A percentile compares a stretch with the other conserved stretches of the same genome.
These are phyloP conservation scores for Pichia sp. DNA, from an alignment of 1,139 yeast genomes.

Conservation along the genomic window DNA sequence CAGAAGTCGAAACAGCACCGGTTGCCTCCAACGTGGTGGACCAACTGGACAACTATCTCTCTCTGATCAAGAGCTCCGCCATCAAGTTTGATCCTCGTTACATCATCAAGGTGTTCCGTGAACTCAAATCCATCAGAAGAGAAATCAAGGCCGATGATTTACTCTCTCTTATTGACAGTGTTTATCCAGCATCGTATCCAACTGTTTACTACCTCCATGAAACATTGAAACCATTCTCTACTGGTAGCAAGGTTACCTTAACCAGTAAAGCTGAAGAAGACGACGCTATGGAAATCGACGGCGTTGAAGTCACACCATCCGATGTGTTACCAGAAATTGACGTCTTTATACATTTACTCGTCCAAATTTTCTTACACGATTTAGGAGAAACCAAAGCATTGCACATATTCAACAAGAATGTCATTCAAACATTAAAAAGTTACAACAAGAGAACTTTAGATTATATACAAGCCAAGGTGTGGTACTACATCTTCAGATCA, in stretches of 20 bases:
- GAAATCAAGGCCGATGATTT: constrained; percentile 55
- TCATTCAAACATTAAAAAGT: constrained; percentile 55
- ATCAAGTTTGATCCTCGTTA: constrained; percentile 81
- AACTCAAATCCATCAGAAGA: constrained; percentile 73
- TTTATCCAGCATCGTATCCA: constrained; percentile 50
- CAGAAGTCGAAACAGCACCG: constrained; percentile 7
- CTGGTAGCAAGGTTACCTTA: background rate
- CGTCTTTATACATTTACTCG: constrained; percentile 72
- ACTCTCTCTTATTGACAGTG: constrained; percentile 48
- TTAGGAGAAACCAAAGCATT: constrained; percentile 47
- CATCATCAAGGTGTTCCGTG: constrained; percentile 82
- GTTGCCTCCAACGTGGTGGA: constrained; percentile 4
- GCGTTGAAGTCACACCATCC: too few relatives aligned
- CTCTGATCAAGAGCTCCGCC: constrained; percentile 65
- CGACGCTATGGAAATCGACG: constrained; percentile 31
- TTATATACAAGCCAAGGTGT: constrained; percentile 81
- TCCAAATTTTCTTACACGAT: constrained; percentile 77
- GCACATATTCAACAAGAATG: constrained; percentile 49
- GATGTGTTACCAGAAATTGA: constrained; percentile 72
- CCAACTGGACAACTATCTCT: constrained; percentile 11
- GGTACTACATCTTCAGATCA: constrained; percentile 88
- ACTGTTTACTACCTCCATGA: constrained; percentile 46
- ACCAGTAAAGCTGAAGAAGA: constrained; percentile 18
- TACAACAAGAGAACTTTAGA: constrained; percentile 86
- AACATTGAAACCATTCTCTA: constrained; percentile 33